phyloP scores from a whole-genome alignment of 495 filamentous ascomycete species.

The Penicillium verhagenii region DNA sequence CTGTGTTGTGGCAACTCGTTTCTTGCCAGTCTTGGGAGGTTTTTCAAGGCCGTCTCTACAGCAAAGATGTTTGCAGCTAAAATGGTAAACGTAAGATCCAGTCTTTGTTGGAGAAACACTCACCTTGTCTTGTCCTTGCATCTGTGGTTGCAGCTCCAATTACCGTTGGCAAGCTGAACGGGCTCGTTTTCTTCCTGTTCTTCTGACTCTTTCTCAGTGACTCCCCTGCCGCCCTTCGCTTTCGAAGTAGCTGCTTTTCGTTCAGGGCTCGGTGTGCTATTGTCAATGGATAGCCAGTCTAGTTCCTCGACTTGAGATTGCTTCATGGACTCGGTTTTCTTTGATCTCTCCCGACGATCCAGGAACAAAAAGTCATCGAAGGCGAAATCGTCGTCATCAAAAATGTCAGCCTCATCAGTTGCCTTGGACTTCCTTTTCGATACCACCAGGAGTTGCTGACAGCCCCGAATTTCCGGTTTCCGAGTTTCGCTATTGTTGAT shows the following conservation, averaged over 20 bases:
- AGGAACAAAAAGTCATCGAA: constrained; percentile 55
- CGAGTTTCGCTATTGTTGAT: not conserved
- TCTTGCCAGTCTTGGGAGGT: constrained; percentile 59
- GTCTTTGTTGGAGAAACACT: not conserved
- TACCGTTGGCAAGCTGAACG: constrained; percentile 70
- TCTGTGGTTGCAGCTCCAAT: constrained; percentile 81
- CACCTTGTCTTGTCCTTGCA: constrained; percentile 74
- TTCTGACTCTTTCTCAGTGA: constrained; percentile 7
- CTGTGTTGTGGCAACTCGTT: constrained; percentile 14
- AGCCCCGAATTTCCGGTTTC: not conserved
- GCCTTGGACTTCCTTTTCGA: not conserved
- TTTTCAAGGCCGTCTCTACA: constrained; percentile 87
- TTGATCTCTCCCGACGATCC: constrained; percentile 12
- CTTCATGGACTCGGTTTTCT: not conserved
- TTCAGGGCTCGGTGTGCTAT: constrained; percentile 11
- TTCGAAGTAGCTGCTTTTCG: not conserved
- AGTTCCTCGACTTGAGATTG: constrained; percentile 5
- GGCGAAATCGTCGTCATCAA: constrained; percentile 55
- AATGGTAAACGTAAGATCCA: not conserved
- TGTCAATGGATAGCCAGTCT: constrained; percentile 23
- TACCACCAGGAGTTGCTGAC: not conserved
- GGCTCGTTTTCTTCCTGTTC: constrained; percentile 40
- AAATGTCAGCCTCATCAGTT: constrained; percentile 37
- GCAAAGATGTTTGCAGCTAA: constrained; percentile 76
- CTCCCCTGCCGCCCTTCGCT: constrained; percentile 10